Conservation (phyloP, 2,329 filamentous ascomycete species). For the Colletotrichum chrysophilum region DNA sequence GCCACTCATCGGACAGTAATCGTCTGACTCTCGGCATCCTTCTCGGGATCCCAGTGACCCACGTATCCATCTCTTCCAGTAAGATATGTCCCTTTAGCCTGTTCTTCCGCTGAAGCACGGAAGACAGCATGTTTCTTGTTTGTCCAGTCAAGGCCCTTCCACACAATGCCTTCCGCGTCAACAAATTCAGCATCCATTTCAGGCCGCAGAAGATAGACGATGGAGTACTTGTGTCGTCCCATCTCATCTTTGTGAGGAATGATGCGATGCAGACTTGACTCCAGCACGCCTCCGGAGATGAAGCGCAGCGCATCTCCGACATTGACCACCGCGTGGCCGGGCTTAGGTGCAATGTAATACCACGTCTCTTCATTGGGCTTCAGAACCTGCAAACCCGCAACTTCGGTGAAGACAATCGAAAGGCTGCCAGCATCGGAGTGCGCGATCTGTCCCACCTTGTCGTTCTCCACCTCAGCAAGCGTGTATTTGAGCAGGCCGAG, state of each 20-base stretch:
- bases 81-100: background rate
- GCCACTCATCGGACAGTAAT: background rate
- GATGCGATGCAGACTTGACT: conserved; percentile 24
- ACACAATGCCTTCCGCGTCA: conserved; percentile 15
- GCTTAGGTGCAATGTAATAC: conserved; percentile 23
- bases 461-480: background rate
- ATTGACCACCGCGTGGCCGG: conserved; percentile 16
- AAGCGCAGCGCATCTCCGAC: conserved; percentile 22
- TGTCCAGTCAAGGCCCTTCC: conserved; percentile 25
- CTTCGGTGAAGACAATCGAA: conserved; percentile 26
- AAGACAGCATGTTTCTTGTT: conserved; percentile 26
- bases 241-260: conserved; percentile 21
- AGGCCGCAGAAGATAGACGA: conserved; percentile 26
- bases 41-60: conserved; percentile 1
- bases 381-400: conserved; percentile 23
- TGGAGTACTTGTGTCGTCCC: conserved; percentile 24
- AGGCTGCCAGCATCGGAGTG: conserved; percentile 26
- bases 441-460: conserved; percentile 12
- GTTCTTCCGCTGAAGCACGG: background rate
- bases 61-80: conserved; percentile 4
- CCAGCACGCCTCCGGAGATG: conserved; percentile 11
- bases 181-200: conserved; percentile 25
- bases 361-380: conserved; percentile 20
- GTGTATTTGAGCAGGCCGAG: conserved; percentile 3
- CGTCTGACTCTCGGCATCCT: background rate